Conservation (phyloP, 257 asterid species). For the Solanum chiquidenum region DNA sequence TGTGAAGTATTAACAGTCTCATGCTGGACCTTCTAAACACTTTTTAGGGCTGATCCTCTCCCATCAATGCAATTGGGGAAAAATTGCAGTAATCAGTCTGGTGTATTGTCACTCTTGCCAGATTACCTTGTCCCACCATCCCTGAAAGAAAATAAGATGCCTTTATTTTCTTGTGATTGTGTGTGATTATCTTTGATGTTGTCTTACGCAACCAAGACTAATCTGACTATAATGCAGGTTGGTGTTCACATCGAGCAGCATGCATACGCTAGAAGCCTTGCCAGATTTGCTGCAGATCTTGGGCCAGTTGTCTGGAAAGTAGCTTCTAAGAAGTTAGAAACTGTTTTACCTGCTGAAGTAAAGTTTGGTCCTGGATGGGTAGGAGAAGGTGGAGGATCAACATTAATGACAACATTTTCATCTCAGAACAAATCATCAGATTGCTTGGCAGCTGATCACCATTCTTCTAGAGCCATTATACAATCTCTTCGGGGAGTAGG, state of each 20-base stretch:
- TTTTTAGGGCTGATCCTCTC: slow-evolving; percentile 12
- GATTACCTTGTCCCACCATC: background rate
- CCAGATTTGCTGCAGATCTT: slow-evolving; percentile 70
- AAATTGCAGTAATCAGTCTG: background rate
- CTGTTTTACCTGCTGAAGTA: slow-evolving; percentile 48
- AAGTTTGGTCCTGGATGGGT: slow-evolving; percentile 95
- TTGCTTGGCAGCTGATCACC: slow-evolving; percentile 18
- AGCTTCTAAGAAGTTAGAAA: slow-evolving; percentile 58
- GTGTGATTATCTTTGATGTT: background rate
- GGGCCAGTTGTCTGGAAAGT: slow-evolving; percentile 84
- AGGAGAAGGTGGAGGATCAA: slow-evolving; percentile 39
- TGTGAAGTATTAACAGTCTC: background rate
- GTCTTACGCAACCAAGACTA: background rate
- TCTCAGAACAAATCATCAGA: slow-evolving; percentile 27
- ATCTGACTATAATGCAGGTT: slow-evolving; percentile 37
- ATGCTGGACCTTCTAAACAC: background rate
- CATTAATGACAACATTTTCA: slow-evolving; percentile 16
- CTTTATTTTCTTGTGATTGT: background rate
- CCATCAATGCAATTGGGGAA: background rate
- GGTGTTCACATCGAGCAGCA: slow-evolving; percentile 68
- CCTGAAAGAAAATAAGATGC: background rate
- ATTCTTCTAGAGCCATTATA: slow-evolving; percentile 20
- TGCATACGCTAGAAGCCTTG: slow-evolving; percentile 74
- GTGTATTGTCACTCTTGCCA: background rate
- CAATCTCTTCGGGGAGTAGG: slow-evolving; percentile 21